A percentile compares a stretch with the other conserved stretches of the same genome.
Evolutionary conservation across 1,139 yeast genomes (phyloP).

Genomic region (Kodamaea plutei): DNA sequence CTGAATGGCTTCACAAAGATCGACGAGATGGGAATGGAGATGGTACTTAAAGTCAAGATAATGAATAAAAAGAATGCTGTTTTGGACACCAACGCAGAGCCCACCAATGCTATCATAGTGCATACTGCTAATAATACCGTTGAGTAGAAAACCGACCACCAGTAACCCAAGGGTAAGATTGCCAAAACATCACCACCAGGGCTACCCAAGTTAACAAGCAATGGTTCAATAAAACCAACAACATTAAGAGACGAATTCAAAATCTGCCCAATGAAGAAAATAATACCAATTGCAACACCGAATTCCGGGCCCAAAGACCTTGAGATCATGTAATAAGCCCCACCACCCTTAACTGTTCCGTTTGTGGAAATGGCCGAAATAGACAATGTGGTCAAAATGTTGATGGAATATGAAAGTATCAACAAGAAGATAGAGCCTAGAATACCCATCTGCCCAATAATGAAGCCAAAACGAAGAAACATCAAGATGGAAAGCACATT

Average conservation of each 20-base stretch:
- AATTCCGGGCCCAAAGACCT: constrained; percentile 79
- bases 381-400: constrained; percentile 66
- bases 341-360: constrained; percentile 82
- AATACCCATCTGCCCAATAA: constrained; percentile 74
- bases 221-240: constrained; percentile 74
- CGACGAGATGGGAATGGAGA: constrained; percentile 79
- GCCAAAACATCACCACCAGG: constrained; percentile 53
- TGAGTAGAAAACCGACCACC: constrained; percentile 60
- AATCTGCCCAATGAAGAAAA: constrained; percentile 73
- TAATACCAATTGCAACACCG: constrained; percentile 79
- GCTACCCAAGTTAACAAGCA: constrained; percentile 61
- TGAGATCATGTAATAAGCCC: constrained; percentile 80
- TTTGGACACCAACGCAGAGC: constrained; percentile 76
- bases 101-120: constrained; percentile 74
- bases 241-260: constrained; percentile 73
- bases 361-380: constrained; percentile 78
- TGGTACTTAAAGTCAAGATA: constrained; percentile 63
- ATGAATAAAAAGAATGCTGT: constrained; percentile 77
- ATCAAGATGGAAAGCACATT: constrained; percentile 76
- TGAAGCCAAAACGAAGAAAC: constrained; percentile 78
- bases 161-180: constrained; percentile 49
- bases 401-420: constrained; percentile 59
- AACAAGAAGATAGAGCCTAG: constrained; percentile 57
- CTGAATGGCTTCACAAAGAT: constrained; percentile 56
- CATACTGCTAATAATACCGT: constrained; percentile 66